Evolutionary conservation across 805 yeast genomes (phyloP), one percentile per base, ranked within the genome.

Genomic region (Starmera caribaea): DNA sequence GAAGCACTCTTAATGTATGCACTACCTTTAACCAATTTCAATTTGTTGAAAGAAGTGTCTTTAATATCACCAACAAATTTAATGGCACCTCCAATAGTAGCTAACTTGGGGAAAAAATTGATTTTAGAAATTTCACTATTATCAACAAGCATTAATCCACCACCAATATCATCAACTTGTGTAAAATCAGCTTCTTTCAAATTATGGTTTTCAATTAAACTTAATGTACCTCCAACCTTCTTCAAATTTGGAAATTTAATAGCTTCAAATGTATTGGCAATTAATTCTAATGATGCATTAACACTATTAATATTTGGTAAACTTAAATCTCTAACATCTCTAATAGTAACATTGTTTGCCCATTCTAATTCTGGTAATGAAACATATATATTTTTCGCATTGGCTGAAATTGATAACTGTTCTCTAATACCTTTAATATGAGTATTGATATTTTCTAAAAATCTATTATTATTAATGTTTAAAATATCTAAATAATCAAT

Each of bases 31-130:
- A 84, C 81, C 45, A 83, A 63, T 46, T 68, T 76, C 48, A 84
- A 65, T 38, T 69, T 71, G 12, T 65, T 62, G 48, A 83, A 69
- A 3, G 59, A 53, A 4, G 77, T 68, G 34, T 72, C 76, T 37
- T 69, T 69, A 48, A 84, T 74, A 38, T 69, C 63, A 15, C 95
- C 95, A 37, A 68, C 68, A 41, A 84, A 66, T 50, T 81, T 81
- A 44, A 84, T 72, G 2, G 89, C 94, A 32, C 94, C 95, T 21
- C 90, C 94, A 52, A 84, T 76, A 16, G 74, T 65, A 39, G 59
- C 66, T 41, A 84, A 66, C 35, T 65, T 65, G 7, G 84, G 75
- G 51, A 84, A 72, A 48, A 78, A 80, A 53, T 75, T 68, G 40
- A 84, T 61, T 34, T 66, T 66, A 13, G 59, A 65, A 38, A 84